These are phyloP conservation scores for Pezicula neosporulosa DNA, from an alignment of 2,329 filamentous ascomycete species.

Conservation along the genomic window DNA sequence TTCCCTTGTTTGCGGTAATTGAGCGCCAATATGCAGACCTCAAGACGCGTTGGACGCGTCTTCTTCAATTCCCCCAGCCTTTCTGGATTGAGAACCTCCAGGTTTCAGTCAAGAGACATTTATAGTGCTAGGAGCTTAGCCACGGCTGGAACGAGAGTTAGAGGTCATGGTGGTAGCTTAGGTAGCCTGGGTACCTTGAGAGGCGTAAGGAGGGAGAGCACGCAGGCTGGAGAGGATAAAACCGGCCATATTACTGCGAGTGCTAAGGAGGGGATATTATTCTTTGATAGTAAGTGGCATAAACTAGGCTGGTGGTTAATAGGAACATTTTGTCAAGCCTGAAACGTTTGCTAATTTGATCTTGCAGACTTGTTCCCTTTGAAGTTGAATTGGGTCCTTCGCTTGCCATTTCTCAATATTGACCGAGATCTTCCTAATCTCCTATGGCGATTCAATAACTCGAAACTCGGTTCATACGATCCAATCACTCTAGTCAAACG, in stretches of 20 bases:
- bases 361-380: conserved; percentile 65
- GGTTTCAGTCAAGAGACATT: conserved; percentile 16
- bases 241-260: conserved; percentile 78
- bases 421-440: conserved; percentile 43
- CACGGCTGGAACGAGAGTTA: conserved; percentile 7
- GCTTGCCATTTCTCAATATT: conserved; percentile 42
- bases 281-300: conserved; percentile 72
- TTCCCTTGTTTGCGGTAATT: not conserved
- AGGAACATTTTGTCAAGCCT: conserved; percentile 42
- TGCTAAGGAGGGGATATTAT: conserved; percentile 78
- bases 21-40: conserved; percentile 16
- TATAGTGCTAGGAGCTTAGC: conserved; percentile 14
- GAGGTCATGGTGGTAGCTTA: conserved; percentile 5
- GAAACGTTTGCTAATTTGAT: too few species aligned
- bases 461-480: conserved; percentile 49
- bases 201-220: conserved; percentile 37
- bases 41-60: conserved; percentile 24
- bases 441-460: conserved; percentile 47
- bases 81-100: conserved; percentile 26
- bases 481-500: conserved; percentile 51
- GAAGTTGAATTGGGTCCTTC: conserved; percentile 61
- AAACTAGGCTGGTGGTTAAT: conserved; percentile 10
- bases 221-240: conserved; percentile 55
- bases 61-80: conserved; percentile 32
- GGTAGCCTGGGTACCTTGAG: conserved; percentile 9